phyloP scores from a whole-genome alignment of 768 basidiomycete species.

The Suillus variegatus region DNA sequence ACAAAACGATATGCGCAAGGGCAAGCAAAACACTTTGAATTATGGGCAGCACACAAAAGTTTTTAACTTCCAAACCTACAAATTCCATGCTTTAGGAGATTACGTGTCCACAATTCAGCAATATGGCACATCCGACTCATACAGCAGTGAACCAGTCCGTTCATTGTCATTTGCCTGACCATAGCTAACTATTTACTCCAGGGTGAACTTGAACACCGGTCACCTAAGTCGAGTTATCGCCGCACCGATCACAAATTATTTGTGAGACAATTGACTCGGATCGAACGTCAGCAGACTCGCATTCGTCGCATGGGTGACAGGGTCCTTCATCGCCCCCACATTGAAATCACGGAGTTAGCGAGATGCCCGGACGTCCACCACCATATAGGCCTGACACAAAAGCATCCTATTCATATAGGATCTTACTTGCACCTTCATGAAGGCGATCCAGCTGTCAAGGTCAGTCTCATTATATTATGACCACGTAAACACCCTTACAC shows the following conservation, averaged over 20 bases:
- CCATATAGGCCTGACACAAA: constrained; percentile 4
- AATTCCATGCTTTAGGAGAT: constrained; percentile 25
- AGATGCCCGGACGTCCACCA: not conserved
- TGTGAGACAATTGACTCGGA: not conserved
- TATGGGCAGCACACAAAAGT: too few relatives aligned
- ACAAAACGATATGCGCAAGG: not conserved
- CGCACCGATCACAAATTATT: not conserved
- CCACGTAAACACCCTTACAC: not conserved
- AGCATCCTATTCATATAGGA: constrained; percentile 21
- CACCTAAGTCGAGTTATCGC: not conserved
- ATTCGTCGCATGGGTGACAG: not conserved
- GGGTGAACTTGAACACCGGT: constrained; percentile 15
- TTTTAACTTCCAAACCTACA: constrained; percentile 26
- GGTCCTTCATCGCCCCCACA: not conserved
- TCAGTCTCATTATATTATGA: not conserved
- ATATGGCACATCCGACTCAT: constrained; percentile 36
- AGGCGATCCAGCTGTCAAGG: not conserved
- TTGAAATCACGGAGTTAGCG: not conserved
- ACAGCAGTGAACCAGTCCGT: constrained; percentile 27
- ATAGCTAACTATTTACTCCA: not conserved
- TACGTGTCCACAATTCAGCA: constrained; percentile 14
- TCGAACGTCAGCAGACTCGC: constrained; percentile 1
- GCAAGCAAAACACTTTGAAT: too few relatives aligned
- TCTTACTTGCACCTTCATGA: not conserved
- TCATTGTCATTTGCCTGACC: constrained; percentile 6